Evolutionary conservation across 176 grass and related monocot species (phyloP).

Genomic region (Carex cristatella): DNA sequence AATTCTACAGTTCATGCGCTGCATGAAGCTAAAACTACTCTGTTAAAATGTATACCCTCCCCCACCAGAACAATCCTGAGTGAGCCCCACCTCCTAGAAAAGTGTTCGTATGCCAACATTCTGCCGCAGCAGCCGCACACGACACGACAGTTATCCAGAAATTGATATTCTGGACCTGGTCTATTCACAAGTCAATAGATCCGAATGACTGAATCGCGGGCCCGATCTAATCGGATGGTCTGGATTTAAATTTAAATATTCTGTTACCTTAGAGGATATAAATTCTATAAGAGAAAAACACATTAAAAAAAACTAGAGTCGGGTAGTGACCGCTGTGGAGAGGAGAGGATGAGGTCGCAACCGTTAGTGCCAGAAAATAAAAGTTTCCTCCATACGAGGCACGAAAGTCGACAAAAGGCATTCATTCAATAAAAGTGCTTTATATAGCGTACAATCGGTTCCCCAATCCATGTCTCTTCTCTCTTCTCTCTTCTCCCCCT

Average conservation of each 20-base stretch:
- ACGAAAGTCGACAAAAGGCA: neutral
- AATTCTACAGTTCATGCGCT: no score
- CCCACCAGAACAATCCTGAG: neutral
- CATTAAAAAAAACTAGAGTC: no score
- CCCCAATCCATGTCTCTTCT: neutral
- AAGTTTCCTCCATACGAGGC: neutral
- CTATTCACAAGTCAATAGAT: neutral
- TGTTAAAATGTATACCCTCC: no score
- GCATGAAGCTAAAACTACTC: no score
- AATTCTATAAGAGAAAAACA: no score
- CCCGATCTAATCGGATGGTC: no score
- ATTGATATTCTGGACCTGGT: neutral
- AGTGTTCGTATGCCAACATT: neutral
- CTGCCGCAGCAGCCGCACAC: neutral
- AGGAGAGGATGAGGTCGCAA: neutral
- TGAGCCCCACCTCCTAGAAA: neutral
- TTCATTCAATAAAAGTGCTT: neutral
- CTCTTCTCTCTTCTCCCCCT: neutral
- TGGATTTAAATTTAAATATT: no score
- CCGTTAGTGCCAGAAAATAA: neutral
- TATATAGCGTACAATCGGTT: neutral
- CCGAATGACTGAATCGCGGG: neutral
- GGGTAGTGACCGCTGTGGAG: no score
- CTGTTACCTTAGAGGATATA: no score
- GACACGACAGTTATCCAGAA: neutral